A percentile compares a stretch with the other conserved stretches of the same genome.
Evolutionary conservation across 1,284 basidiomycete genomes (phyloP).

Genomic region (Schizophyllum commune): DNA sequence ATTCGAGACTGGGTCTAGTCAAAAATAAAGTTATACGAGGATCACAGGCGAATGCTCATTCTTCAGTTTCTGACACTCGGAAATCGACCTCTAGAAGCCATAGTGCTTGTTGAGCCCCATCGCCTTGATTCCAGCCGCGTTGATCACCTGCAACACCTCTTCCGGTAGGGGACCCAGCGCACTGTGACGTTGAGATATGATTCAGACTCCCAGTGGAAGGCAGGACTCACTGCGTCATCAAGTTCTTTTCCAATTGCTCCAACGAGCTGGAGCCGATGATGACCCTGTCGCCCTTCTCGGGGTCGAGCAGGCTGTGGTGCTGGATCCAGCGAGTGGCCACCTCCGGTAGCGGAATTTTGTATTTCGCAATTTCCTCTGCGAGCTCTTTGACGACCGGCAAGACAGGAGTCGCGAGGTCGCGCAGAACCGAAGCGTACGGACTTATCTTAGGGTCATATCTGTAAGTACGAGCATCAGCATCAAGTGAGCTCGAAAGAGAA

Average conservation of each 20-base stretch:
- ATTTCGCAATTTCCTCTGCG: neutral
- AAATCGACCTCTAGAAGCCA: neutral
- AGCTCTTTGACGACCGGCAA: neutral
- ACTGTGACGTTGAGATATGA: neutral
- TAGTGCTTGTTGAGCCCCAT: neutral
- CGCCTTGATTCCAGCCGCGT: neutral
- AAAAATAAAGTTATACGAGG: no score
- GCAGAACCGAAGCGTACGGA: neutral
- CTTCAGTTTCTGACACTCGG: no score
- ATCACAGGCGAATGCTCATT: no score
- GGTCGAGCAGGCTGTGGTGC: constrained; percentile 8
- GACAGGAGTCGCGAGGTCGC: neutral
- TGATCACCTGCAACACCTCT: neutral
- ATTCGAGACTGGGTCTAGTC: no score
- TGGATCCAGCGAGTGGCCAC: constrained; percentile 7
- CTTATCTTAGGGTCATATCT: neutral
- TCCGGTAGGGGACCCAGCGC: neutral
- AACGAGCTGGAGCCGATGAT: constrained; percentile 5
- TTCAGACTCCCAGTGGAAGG: neutral
- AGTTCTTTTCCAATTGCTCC: constrained; percentile 2
- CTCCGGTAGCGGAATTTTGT: constrained; percentile 6
- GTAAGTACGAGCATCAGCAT: neutral
- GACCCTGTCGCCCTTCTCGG: constrained; percentile 7
- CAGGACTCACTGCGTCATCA: neutral
- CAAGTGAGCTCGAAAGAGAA: neutral